phyloP scores from a whole-genome alignment of 495 filamentous ascomycete genomes.

The Penicillium mononematosum region DNA sequence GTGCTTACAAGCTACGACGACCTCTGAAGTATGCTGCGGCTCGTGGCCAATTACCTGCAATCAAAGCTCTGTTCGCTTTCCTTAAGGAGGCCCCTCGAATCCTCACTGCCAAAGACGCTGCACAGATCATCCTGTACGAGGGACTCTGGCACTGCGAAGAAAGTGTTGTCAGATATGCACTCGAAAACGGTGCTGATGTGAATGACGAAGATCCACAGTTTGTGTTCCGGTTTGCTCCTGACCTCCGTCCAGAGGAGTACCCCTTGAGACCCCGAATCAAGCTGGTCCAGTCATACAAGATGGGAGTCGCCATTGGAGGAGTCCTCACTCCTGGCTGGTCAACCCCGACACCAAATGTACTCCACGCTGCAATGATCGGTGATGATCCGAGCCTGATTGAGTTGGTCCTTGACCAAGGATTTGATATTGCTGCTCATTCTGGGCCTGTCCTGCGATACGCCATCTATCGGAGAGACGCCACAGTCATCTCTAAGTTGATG shows the following conservation, averaged over 20 bases:
- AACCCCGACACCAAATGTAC: background rate
- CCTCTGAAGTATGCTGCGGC: background rate
- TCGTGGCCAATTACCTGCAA: background rate
- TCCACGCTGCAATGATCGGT: background rate
- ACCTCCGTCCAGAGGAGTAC: background rate
- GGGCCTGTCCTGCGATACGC: background rate
- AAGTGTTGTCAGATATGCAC: background rate
- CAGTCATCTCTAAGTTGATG: background rate
- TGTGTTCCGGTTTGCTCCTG: background rate
- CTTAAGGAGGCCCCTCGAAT: background rate
- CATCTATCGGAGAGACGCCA: background rate
- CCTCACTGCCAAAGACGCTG: background rate
- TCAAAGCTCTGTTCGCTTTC: background rate
- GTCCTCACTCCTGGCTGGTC: background rate
- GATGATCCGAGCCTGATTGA: background rate
- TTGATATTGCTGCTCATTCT: background rate
- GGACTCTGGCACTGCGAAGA: background rate
- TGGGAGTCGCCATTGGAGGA: background rate
- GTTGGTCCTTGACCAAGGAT: background rate
- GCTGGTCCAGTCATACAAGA: background rate
- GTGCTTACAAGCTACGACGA: conserved; percentile 1
- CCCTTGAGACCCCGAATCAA: background rate
- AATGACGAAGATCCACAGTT: background rate
- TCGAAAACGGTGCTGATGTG: background rate
- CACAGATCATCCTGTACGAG: background rate